Evolutionary conservation across 805 yeast genomes (phyloP).

Genomic region (Wickerhamomyces subpelliculosus): DNA sequence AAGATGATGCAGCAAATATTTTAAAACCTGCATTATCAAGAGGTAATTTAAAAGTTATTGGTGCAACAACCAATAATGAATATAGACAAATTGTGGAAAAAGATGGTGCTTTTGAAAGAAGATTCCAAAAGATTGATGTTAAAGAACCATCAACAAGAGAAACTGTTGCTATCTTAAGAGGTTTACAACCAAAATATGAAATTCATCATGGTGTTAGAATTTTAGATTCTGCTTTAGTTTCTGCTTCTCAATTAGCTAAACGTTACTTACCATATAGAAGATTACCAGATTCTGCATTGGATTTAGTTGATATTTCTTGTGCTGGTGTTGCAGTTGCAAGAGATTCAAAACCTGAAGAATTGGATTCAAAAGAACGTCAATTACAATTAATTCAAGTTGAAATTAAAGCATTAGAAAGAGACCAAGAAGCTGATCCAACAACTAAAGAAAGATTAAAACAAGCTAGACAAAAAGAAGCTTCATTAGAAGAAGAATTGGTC

Average conservation of each 20-base stretch:
- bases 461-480: conserved; percentile 76
- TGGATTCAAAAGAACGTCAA: conserved; percentile 90
- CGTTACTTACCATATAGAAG: conserved; percentile 92
- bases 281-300: conserved; percentile 95
- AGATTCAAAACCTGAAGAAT: conserved; percentile 95
- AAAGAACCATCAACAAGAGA: conserved; percentile 89
- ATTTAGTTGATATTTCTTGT: conserved; percentile 91
- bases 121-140: conserved; percentile 96
- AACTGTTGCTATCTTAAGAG: conserved; percentile 94
- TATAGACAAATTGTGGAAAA: conserved; percentile 89
- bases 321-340: conserved; percentile 97
- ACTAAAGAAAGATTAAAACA: conserved; percentile 80
- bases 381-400: conserved; percentile 89
- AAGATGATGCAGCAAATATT: conserved; percentile 92
- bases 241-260: conserved; percentile 92
- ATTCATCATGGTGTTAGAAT: conserved; percentile 97
- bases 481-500: conserved; percentile 73
- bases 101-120: conserved; percentile 98
- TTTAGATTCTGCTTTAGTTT: conserved; percentile 85
- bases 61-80: conserved; percentile 95
- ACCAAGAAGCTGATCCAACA: conserved; percentile 72
- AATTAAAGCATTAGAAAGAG: conserved; percentile 94
- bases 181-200: conserved; percentile 90
- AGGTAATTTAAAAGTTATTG: conserved; percentile 93
- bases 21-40: conserved; percentile 96